Evolutionary conservation across 225 moss, liverwort and hornwort species (phyloP), one percentile per base, ranked within the genome.

Genomic region (Pseudoscleropodium purum): DNA sequence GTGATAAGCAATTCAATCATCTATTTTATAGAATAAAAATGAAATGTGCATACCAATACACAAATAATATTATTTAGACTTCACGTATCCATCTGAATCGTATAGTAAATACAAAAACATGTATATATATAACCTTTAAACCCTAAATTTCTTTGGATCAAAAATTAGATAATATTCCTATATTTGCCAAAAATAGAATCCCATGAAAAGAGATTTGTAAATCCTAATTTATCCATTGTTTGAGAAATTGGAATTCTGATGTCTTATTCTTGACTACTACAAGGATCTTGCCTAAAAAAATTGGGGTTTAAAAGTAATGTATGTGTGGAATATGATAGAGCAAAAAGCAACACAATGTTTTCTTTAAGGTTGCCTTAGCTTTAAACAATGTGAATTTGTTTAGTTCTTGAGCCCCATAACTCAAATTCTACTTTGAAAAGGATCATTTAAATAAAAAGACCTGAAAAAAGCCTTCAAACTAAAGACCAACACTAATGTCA

Each of bases 281-380:
- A n/a, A n/a, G n/a, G 23, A 13, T 23, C 13, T 69, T n/a, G 7
- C 13, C 7, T 69, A 12, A 69, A 13, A 34, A 7, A 13, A 23
- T 13, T 21, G 1, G 20, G 20, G 0, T 19, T 3, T 4, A 37
- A 20, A 68, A 68, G 3, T 21, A 68, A 68, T 68, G 12, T 12
- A 37, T 68, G 23, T 23, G 21, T 6, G 7, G 7, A 12, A n/a
- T 12, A 69, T 37, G 6, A 37, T 1, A 11, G 0, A 19, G 3
- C 6, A 21, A 37, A 69, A 13, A 23, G 3, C 4, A 69, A n/a
- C 2, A n/a, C 7, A 23, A n/a, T n/a, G 2, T n/a, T 4, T 69
- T n/a, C 12, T 15, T 13, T 1, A n/a, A n/a, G 36, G 4, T n/a
- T n/a, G 7, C n/a, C 0, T 0, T 0, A n/a, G 23, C 2, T 69